phyloP scores from a whole-genome alignment of 345 rosid genomes.

The Kernera saxatilis region DNA sequence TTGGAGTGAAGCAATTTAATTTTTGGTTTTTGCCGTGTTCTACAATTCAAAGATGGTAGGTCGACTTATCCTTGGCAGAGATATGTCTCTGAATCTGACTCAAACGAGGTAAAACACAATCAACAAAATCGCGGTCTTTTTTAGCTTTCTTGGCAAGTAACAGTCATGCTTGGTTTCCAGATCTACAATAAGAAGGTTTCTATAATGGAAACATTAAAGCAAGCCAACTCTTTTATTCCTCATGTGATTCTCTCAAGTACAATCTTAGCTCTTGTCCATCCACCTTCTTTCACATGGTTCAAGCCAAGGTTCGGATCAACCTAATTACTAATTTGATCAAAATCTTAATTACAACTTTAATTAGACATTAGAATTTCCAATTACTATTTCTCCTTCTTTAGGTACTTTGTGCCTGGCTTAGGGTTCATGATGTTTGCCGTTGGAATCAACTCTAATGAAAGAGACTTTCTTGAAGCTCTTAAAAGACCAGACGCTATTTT shows the following conservation, averaged over 20 bases:
- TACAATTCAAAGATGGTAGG: slow-evolving; percentile 23
- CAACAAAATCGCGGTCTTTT: not conserved
- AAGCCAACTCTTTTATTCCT: slow-evolving; percentile 73
- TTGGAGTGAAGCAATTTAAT: not conserved
- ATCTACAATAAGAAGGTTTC: slow-evolving; percentile 33
- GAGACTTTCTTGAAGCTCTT: slow-evolving; percentile 79
- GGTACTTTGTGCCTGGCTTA: slow-evolving; percentile 91
- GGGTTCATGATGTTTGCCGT: slow-evolving; percentile 99
- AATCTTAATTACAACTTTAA: not conserved
- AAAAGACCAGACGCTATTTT: slow-evolving; percentile 68
- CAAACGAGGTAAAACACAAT: slow-evolving; percentile 38
- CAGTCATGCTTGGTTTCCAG: slow-evolving; percentile 32
- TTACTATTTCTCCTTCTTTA: slow-evolving; percentile 14
- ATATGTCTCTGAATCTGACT: slow-evolving; percentile 34
- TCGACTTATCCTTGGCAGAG: slow-evolving; percentile 30
- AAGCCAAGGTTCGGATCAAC: slow-evolving; percentile 53
- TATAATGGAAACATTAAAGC: slow-evolving; percentile 50
- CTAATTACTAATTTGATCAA: not conserved
- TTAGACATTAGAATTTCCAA: not conserved
- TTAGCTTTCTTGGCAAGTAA: slow-evolving; percentile 3
- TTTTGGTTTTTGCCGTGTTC: not conserved
- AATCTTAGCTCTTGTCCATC: slow-evolving; percentile 71
- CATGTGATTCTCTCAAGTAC: slow-evolving; percentile 76
- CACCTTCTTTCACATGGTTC: slow-evolving; percentile 95
- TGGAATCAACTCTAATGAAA: slow-evolving; percentile 80